Conservation (phyloP, 495 filamentous ascomycete genomes). For the Niebla homalea region DNA sequence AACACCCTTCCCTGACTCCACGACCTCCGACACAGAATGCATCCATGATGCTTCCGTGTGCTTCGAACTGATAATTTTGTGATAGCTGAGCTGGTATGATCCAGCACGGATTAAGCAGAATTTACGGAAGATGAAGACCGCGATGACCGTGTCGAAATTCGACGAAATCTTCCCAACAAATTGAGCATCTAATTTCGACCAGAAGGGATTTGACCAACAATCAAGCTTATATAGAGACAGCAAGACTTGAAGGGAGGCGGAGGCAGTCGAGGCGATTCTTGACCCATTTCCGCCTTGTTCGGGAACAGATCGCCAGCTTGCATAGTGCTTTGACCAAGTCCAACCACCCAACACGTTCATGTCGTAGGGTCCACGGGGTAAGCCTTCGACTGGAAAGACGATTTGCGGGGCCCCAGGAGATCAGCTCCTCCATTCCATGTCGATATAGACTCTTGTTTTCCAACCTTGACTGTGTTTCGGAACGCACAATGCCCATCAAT, state of each 20-base stretch:
- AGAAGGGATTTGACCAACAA: neutral
- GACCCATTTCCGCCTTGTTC: constrained; percentile 1
- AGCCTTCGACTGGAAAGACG: constrained; percentile 18
- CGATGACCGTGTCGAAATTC: constrained; percentile 10
- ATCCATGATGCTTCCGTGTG: too few species aligned
- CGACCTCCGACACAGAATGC: too few species aligned
- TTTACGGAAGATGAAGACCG: neutral
- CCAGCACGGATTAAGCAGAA: constrained; percentile 12
- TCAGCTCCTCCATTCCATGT: too few species aligned
- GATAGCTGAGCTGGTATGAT: constrained; percentile 7
- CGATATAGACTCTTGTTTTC: too few species aligned
- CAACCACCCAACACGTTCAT: constrained; percentile 12
- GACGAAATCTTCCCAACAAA: constrained; percentile 1
- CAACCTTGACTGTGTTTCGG: too few species aligned
- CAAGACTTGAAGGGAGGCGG: constrained; percentile 7
- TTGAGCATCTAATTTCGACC: neutral
- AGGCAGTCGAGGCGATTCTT: too few species aligned
- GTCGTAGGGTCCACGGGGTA: constrained; percentile 14
- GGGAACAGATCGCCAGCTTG: constrained; percentile 14
- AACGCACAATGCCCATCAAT: too few species aligned
- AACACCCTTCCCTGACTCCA: too few species aligned
- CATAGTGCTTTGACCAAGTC: constrained; percentile 12
- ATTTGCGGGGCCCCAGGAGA: neutral
- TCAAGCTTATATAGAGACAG: neutral
- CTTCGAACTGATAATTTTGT: constrained; percentile 1